Evolutionary conservation across 1,284 basidiomycete species (phyloP), one percentile per base, ranked within the genome.

Genomic region (Malassezia slooffiae): DNA sequence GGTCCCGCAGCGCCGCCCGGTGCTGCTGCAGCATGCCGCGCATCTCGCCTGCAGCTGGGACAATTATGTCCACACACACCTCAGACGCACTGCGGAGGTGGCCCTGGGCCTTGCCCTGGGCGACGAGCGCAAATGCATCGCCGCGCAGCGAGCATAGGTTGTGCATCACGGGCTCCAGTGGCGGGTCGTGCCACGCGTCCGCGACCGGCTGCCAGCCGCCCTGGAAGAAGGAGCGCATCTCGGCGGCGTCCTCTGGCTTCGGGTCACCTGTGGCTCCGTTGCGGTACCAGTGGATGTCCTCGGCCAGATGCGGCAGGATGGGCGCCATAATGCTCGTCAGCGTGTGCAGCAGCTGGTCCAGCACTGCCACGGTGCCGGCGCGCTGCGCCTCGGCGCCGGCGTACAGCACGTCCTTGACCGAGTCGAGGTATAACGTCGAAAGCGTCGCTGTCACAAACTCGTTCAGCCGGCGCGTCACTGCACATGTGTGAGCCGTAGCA

Each of bases 331-430:
- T 76, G 5, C 76, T 76, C 0, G 78, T 78, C 70, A 89, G 77
- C 1, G 79, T 80, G 19, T 74, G 71, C 38, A 95, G 70, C 27
- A 82, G 84, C 66, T 83, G 76, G 41, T 81, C 75, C 12, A 95
- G 72, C 0, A 86, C 82, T 2, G 80, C 79, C 3, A 89, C 69
- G 15, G 83, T 75, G 1, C 77, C 76, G 41, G 76, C 73, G 10
- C 91, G 78, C 35, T 79, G 74, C 1, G 70, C 53, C 48, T 77
- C 77, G 10, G 74, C 60, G 1, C 70, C 49, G 3, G 72, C 68
- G 58, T 99, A 97, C 4, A 99, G 73, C 28, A 78, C 77, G 70
- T 96, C 91, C 70, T 96, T 96, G 41, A 80, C 83, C 34, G 86
- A 80, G 62, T 91, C 88, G 53, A 96, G 85, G 72, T 96, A 97